A percentile compares a stretch with the other conserved stretches of the same genome.
Evolutionary conservation across 164 flowering plant species (phyloP).

Genomic region (Nelumbo lutea): DNA sequence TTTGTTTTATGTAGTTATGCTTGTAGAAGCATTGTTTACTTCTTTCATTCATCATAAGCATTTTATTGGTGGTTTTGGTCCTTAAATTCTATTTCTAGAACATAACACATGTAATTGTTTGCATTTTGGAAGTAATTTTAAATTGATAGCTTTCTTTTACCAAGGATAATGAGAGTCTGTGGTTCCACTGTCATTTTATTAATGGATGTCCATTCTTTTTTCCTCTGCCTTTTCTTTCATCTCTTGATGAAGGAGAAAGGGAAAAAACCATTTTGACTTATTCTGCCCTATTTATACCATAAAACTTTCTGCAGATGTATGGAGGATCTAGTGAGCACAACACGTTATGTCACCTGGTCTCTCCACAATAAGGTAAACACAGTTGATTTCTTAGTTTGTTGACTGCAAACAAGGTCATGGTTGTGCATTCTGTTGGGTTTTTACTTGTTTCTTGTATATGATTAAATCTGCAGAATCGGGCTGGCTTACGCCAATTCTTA

Average conservation of each 20-base stretch:
- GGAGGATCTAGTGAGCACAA: slow-evolving; percentile 89
- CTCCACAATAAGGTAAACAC: slow-evolving; percentile 86
- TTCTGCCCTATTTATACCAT: background rate
- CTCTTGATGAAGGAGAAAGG: too few species aligned
- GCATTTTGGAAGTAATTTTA: too few species aligned
- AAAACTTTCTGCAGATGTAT: slow-evolving; percentile 55
- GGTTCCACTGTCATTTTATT: background rate
- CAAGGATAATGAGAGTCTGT: background rate
- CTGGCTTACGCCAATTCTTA: slow-evolving; percentile 89
- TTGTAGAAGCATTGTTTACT: too few species aligned
- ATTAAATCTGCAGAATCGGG: slow-evolving; percentile 63
- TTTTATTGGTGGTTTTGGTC: too few species aligned
- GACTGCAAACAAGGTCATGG: background rate
- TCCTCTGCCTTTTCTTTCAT: background rate
- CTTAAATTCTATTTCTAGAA: too few species aligned
- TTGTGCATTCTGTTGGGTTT: background rate
- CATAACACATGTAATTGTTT: too few species aligned
- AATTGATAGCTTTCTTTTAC: too few species aligned
- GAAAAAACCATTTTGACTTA: background rate
- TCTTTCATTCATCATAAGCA: too few species aligned
- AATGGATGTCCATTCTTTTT: background rate
- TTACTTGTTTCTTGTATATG: slow-evolving; percentile 7
- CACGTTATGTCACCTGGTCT: slow-evolving; percentile 94
- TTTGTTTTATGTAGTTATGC: too few species aligned
- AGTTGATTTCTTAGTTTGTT: background rate